Base-by-base conservation (phyloP, 2,329 filamentous ascomycete genomes). In the Diaporthe ilicicola region DNA sequence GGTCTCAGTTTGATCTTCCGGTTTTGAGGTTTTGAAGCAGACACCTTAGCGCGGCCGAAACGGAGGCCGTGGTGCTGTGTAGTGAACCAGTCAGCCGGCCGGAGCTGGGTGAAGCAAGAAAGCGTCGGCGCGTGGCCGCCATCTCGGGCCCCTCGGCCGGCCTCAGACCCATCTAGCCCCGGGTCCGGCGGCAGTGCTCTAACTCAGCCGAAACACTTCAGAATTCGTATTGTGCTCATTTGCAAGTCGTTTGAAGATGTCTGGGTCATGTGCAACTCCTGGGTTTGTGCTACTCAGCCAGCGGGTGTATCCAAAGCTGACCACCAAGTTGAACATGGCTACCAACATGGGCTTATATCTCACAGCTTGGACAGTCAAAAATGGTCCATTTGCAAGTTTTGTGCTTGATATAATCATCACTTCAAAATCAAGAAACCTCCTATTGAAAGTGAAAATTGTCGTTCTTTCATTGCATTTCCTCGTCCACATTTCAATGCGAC, bases 81-180 rank as follows among this genome's bases (percentile, higher is more conserved):
- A 34, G 13, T 48, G 17, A 34, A 46, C 22, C 42, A 22, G 56
- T 34, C 5, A 3, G 27, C 22, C 17, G 27, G 42, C 10, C 27
- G 48, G 42, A 64, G 48, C 44, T 50, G 27, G 50, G 8, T 15
- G 37, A 10, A 39, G 37, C 37, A 10, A 39, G 5, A 13, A 13
- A 39, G 8, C 5, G 7, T 39, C 37, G 6, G 37, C 13, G 10
- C 50, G 59, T 27, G 59, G 59, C 59, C 59, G 29, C 44, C 29
- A 17, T 37, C 8, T 22, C 19, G 59, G 59, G 59, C 59, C 59
- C 22, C 59, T 15, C 7, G 44, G 19, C 59, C 59, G 39, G 7
- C 59, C 15, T 37, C 44, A 64, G 59, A 24, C 59, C 59, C 42
- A 37, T 48, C 27, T 29, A 64, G 44, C 12, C 59, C 59, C 42